Conservation (phyloP, 768 basidiomycete species). For the Lyophyllum atratum region DNA sequence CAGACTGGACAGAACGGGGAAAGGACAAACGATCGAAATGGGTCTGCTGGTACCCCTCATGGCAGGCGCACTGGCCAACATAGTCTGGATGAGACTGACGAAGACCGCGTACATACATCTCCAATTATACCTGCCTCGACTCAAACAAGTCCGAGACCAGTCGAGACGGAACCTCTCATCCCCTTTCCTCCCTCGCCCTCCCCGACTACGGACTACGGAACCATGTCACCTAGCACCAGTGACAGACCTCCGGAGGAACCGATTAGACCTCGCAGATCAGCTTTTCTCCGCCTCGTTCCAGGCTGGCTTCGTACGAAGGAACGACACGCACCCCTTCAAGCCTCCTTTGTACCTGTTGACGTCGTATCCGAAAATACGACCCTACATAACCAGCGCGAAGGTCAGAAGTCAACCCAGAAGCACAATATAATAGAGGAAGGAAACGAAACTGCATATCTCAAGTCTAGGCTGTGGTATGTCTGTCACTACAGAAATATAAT, state of each 20-base stretch:
- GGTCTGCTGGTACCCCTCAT: conserved; percentile 1
- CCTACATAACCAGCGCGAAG: conserved; percentile 20
- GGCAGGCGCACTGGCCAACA: conserved; percentile 7
- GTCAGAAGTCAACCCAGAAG: conserved; percentile 8
- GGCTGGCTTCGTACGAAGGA: conserved; percentile 28
- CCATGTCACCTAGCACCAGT: background rate
- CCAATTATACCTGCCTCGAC: background rate
- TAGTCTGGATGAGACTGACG: conserved; percentile 29
- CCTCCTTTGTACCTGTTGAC: conserved; percentile 38
- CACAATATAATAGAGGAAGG: conserved; percentile 34
- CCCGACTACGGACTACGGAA: conserved; percentile 13
- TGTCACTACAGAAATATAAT: background rate
- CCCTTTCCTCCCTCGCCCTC: conserved; percentile 14
- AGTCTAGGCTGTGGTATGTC: conserved; percentile 79
- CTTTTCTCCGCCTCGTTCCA: conserved; percentile 35
- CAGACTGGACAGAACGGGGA: conserved; percentile 1
- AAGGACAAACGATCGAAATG: background rate
- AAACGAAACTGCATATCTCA: conserved; percentile 76
- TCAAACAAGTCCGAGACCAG: background rate
- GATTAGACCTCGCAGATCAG: conserved; percentile 22
- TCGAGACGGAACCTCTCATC: conserved; percentile 12
- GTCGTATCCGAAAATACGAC: conserved; percentile 40
- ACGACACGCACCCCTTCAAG: background rate
- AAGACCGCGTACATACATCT: conserved; percentile 16
- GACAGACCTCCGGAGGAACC: background rate